Percentiles rank a stretch among this genome's conserved stretches.
phyloP scores from a whole-genome alignment of 2,329 filamentous ascomycete genomes.

The Talaromyces atroroseus region DNA sequence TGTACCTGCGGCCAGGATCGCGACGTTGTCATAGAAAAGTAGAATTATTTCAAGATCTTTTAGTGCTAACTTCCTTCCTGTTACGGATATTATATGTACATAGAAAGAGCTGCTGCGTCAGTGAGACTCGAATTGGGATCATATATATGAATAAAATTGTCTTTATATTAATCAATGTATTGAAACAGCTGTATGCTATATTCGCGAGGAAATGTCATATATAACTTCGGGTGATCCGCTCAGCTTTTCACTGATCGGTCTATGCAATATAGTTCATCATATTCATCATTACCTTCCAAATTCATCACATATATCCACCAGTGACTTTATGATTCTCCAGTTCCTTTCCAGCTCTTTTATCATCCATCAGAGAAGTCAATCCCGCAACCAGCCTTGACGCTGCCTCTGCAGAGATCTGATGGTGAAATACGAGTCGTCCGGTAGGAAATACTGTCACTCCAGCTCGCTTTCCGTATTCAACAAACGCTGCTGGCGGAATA shows the following conservation, averaged over 20 bases:
- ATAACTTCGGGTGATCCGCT: background rate
- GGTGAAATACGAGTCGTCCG: constrained; percentile 24
- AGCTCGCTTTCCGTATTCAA: constrained; percentile 18
- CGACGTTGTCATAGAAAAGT: background rate
- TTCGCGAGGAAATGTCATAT: background rate
- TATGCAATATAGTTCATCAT: background rate
- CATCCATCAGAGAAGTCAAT: constrained; percentile 19
- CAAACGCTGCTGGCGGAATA: constrained; percentile 18
- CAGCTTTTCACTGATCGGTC: background rate
- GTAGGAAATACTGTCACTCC: constrained; percentile 20
- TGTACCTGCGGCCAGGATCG: background rate
- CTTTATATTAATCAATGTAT: background rate
- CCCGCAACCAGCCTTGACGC: constrained; percentile 18
- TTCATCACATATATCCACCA: constrained; percentile 16
- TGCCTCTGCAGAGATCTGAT: constrained; percentile 22
- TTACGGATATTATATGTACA: background rate
- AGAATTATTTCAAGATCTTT: background rate
- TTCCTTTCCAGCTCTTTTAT: constrained; percentile 18
- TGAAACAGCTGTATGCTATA: background rate
- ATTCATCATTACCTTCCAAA: background rate
- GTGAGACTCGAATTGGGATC: background rate
- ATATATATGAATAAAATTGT: background rate
- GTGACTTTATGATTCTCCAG: constrained; percentile 15
- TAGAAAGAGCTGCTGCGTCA: background rate
- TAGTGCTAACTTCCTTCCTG: background rate